Percentiles rank a stretch among this genome's conserved stretches.
phyloP scores from a whole-genome alignment of 208 protist genomes.

The Porcisia deanei region DNA sequence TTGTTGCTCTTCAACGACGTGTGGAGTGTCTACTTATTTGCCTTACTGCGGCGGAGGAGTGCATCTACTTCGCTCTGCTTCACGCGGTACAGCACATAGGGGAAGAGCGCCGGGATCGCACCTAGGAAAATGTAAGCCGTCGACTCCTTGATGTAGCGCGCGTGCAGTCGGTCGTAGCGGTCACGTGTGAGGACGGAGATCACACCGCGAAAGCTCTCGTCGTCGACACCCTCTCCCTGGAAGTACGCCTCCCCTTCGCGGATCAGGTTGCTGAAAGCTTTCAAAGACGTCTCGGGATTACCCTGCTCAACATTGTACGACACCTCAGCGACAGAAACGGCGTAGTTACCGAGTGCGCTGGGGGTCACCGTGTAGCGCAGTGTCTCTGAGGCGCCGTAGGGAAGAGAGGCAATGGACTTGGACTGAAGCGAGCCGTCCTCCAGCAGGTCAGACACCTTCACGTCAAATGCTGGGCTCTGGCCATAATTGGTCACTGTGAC shows the following conservation, averaged over 20 bases:
- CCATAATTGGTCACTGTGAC: conserved; percentile 82
- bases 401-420: conserved; percentile 52
- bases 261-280: conserved; percentile 82
- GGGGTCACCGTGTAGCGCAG: conserved; percentile 81
- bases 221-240: conserved; percentile 69
- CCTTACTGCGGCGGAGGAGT: conserved; percentile 72
- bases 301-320: conserved; percentile 77
- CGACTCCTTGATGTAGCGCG: conserved; percentile 73
- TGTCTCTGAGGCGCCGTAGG: conserved; percentile 56
- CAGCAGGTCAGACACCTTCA: conserved; percentile 64
- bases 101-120: conserved; percentile 70
- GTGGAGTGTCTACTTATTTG: conserved; percentile 30
- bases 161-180: conserved; percentile 79
- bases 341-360: conserved; percentile 66
- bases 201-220: conserved; percentile 81
- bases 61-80: conserved; percentile 73
- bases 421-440: conserved; percentile 53
- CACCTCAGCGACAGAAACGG: conserved; percentile 61
- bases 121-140: conserved; percentile 83
- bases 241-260: conserved; percentile 80
- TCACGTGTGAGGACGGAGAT: conserved; percentile 84
- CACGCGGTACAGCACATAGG: conserved; percentile 75
- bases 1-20: not conserved
- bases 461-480: conserved; percentile 75
- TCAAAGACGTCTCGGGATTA: conserved; percentile 40